phyloP scores from a whole-genome alignment of 805 yeast species.

The Kuraishia ogatae region DNA sequence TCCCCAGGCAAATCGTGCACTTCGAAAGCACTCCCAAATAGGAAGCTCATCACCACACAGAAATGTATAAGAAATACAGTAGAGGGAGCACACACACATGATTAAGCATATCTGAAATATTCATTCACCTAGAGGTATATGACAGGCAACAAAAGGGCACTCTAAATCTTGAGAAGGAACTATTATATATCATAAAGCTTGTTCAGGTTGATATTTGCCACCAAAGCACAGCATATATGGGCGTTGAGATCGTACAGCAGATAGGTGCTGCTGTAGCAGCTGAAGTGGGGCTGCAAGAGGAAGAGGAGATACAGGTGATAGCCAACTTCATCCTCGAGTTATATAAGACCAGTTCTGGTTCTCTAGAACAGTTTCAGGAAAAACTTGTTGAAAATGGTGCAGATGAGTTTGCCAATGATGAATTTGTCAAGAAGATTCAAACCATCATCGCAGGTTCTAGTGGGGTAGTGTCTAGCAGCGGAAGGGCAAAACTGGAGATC shows the following conservation, averaged over 20 bases:
- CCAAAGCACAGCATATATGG: neutral
- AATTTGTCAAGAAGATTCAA: conserved; percentile 1
- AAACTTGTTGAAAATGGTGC: conserved; percentile 7
- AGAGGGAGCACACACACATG: too few relatives aligned
- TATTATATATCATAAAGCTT: too few relatives aligned
- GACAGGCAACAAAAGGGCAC: too few relatives aligned
- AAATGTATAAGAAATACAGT: too few relatives aligned
- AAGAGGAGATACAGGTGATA: conserved; percentile 6
- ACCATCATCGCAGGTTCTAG: neutral
- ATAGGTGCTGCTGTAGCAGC: neutral
- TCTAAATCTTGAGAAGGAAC: too few relatives aligned
- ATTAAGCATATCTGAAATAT: too few relatives aligned
- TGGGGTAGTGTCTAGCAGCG: neutral
- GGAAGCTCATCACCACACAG: too few relatives aligned
- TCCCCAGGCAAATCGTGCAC: too few relatives aligned
- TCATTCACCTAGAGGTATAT: too few relatives aligned
- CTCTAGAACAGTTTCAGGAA: conserved; percentile 4
- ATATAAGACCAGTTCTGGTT: conserved; percentile 4
- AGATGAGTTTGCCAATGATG: conserved; percentile 5
- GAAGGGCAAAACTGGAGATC: neutral
- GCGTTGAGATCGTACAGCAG: neutral
- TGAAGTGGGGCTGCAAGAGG: neutral
- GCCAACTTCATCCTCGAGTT: conserved; percentile 6
- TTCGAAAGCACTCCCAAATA: too few relatives aligned
- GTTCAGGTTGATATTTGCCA: too few relatives aligned